Base-by-base conservation (phyloP, 805 yeast genomes). In the Debaryomyces hansenii region DNA sequence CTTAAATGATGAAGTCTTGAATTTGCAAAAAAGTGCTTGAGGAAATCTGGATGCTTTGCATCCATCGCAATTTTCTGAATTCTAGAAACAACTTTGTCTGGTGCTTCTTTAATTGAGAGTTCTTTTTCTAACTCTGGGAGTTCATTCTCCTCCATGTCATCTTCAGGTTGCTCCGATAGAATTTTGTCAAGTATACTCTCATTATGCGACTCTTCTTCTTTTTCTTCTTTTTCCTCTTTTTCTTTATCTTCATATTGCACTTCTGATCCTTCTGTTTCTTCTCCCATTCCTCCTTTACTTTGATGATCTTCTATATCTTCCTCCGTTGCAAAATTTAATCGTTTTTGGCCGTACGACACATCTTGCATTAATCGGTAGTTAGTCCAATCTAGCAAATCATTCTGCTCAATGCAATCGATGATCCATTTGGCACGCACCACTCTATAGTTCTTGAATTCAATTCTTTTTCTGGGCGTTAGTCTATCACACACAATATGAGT, bases 1-100 rank as follows among this genome's bases (percentile, higher is more conserved):
- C 96, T 87, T 39, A 94, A 69, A 64, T 90, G 96, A 59, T 94
- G 98, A 27, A 92, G 68, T 42, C 98, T 72, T 1, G 97, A 91
- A 44, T 85, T 83, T 5, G 83, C 78, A 63, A 90, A 92, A 62
- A 86, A 92, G 32, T 75, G 75, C 15, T 75, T 58, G 24, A 94
- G 66, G 56, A 90, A 92, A 42, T 82, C 78, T 0, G 97, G 96
- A 57, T 88, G 84, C 45, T 78, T 80, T 29, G 96, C 88, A 58
- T 85, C 85, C 36, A 48, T 39, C 16, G 46, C 44, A 14, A 20
- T 20, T 16, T 16, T 27, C 16, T 36, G 24, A 15, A 21, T 24
- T 6, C 32, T 9, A 40, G 15, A 20, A 9, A 6, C 18, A 6
- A 11, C 33, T 12, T 16, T 16, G 6, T 32, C 47, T n/a, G 32